These are phyloP conservation scores for Lentinula raphanica DNA, from an alignment of 768 basidiomycete species.

Conservation along the genomic window DNA sequence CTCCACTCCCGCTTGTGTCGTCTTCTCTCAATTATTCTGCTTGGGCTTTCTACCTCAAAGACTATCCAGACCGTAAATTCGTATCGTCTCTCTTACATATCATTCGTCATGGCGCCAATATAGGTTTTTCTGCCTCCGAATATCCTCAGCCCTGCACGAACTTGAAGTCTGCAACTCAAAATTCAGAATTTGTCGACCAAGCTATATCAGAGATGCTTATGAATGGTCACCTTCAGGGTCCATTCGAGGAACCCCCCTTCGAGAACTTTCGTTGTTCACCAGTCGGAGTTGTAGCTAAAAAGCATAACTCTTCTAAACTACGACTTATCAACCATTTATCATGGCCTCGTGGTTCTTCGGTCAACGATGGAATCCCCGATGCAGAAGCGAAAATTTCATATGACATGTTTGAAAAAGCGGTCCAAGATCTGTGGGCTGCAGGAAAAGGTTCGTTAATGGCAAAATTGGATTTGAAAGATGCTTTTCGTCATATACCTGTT, in stretches of 20 bases:
- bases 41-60: constrained; percentile 19
- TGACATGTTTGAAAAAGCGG: constrained; percentile 1
- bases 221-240: constrained; percentile 12
- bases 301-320: constrained; percentile 18
- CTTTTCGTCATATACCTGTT: constrained; percentile 32
- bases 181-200: constrained; percentile 5
- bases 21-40: constrained; percentile 12
- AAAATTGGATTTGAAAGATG: constrained; percentile 15
- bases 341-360: constrained; percentile 15
- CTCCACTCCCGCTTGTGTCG: constrained; percentile 7
- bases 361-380: neutral
- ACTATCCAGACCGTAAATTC: constrained; percentile 25
- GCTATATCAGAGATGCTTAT: constrained; percentile 6
- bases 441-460: neutral
- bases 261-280: constrained; percentile 10
- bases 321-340: constrained; percentile 26
- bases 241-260: constrained; percentile 16
- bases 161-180: constrained; percentile 20
- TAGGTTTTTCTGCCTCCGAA: constrained; percentile 20
- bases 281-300: constrained; percentile 11
- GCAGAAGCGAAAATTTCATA: neutral
- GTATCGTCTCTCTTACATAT: constrained; percentile 21
- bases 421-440: neutral
- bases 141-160: constrained; percentile 14
- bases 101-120: constrained; percentile 21